These are phyloP conservation scores for Besnoitia besnoiti DNA, from an alignment of 169 alveolate species.

Conservation along the genomic window DNA sequence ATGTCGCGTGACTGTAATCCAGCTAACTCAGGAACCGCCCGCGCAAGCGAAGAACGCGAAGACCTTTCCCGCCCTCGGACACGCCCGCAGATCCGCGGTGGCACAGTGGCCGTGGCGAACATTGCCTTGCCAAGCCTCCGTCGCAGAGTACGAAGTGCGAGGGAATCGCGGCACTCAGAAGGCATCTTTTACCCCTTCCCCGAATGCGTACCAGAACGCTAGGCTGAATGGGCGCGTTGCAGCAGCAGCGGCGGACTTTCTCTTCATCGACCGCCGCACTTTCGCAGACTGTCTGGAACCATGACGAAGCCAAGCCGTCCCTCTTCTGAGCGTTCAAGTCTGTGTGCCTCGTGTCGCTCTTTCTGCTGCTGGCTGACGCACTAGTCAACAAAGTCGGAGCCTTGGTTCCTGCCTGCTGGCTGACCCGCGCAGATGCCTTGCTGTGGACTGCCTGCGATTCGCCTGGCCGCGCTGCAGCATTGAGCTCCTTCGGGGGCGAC, in stretches of 20 bases:
- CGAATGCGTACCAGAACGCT: neutral
- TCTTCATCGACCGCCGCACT: slow-evolving; percentile 23
- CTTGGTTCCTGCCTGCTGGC: neutral
- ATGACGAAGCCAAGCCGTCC: neutral
- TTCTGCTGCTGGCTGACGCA: neutral
- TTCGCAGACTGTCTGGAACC: slow-evolving; percentile 5
- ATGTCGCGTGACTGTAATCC: no score
- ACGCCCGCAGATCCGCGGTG: no score
- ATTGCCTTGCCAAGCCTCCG: no score
- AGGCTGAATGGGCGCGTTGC: slow-evolving; percentile 18
- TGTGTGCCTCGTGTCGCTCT: neutral
- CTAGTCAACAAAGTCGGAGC: neutral
- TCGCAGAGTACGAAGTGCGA: no score
- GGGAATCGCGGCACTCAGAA: no score
- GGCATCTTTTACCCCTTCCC: neutral
- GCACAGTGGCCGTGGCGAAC: no score
- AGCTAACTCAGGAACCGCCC: no score
- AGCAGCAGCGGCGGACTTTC: slow-evolving; percentile 33
- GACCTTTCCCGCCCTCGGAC: no score
- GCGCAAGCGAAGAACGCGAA: no score
- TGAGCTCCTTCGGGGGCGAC: neutral
- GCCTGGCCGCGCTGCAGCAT: neutral
- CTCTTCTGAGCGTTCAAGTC: neutral
- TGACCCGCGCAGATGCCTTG: neutral
- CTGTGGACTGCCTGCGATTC: neutral